Conservation (phyloP, 2,329 filamentous ascomycete genomes). For the Diplodia corticola region DNA sequence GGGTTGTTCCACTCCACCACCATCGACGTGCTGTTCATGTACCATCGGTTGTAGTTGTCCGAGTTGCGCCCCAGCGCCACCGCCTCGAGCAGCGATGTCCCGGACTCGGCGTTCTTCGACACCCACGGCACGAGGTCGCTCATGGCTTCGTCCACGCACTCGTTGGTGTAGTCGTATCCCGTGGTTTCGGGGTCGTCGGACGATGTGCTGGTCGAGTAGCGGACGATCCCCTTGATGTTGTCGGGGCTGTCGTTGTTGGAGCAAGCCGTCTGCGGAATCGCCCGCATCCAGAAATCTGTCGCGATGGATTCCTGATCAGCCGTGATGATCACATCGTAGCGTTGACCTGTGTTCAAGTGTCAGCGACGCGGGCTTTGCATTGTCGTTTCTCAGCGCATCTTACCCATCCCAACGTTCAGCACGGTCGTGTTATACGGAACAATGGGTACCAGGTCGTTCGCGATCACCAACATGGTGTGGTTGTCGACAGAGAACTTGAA, state of each 20-base stretch:
- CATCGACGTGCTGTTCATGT: slow-evolving; percentile 41
- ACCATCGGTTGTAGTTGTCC: slow-evolving; percentile 41
- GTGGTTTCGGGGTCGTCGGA: neutral
- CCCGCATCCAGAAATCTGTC: slow-evolving; percentile 23
- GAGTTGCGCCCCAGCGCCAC: slow-evolving; percentile 8
- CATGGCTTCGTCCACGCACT: slow-evolving; percentile 20
- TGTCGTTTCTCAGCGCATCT: neutral
- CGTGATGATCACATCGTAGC: slow-evolving; percentile 43
- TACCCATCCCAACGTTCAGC: slow-evolving; percentile 35
- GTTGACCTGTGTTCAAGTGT: slow-evolving; percentile 34
- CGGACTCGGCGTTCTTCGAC: slow-evolving; percentile 22
- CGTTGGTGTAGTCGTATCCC: slow-evolving; percentile 1
- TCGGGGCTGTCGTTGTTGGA: slow-evolving; percentile 3
- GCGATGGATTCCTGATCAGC: slow-evolving; percentile 32
- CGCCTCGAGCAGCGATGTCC: neutral
- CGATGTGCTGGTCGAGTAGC: slow-evolving; percentile 1
- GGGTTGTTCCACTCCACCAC: slow-evolving; percentile 39
- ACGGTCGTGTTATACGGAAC: slow-evolving; percentile 35
- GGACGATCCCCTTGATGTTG: slow-evolving; percentile 22
- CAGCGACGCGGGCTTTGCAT: neutral
- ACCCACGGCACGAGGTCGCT: slow-evolving; percentile 42
- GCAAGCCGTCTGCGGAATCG: slow-evolving; percentile 7
- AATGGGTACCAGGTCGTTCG: slow-evolving; percentile 47
- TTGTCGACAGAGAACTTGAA: slow-evolving; percentile 39
- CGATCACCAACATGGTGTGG: slow-evolving; percentile 48